Base-by-base conservation (phyloP, 1,284 basidiomycete species). In the Cerioporus squamosus region DNA sequence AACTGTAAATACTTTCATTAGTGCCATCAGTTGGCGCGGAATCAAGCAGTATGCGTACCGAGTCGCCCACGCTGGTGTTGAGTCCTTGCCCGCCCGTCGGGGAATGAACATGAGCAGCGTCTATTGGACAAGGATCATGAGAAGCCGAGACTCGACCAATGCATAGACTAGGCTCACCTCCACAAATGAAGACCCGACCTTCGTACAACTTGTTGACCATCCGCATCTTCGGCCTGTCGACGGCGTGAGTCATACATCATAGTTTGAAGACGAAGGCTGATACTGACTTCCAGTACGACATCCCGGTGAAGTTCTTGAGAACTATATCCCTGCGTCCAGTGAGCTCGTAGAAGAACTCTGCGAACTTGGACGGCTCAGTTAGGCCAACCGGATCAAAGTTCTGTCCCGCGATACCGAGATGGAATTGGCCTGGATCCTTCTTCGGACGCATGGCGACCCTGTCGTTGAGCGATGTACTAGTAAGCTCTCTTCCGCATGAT, bases 151-250 rank as follows among this genome's bases (percentile, higher is more conserved):
- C 20, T 1, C 1, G 14, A 39, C 4, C n/a, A n/a, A 24, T 10
- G n/a, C 17, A 38, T 29, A 9, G 26, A n/a, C n/a, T n/a, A n/a
- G 3, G 33, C 47, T 14, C 33, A 78, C 77, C 77, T 65, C 77
- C 77, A 6, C 67, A 70, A n/a, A 79, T 57, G 53, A 78, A 76
- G 2, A 70, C 70, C 7, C 74, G 61, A 0, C 74, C 77, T 18
- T 69, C 66, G 15, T 57, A 60, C 57, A 79, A 74, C 44, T 69
- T 69, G 39, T 75, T 68, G 2, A 72, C 73, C 70, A 77, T 74
- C 5, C 76, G 60, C 44, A 77, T 73, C 56, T 76, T 77, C 1
- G 74, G 71, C 26, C 77, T 78, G 39, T 17, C 5, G 1, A 14
- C n/a, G 14, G 26, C 2, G 18, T 17, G 42, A 42, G 12, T 9